Percentiles rank a stretch among this genome's conserved stretches.
phyloP scores from a whole-genome alignment of 2,329 filamentous ascomycete species.

The Colletotrichum tabaci region DNA sequence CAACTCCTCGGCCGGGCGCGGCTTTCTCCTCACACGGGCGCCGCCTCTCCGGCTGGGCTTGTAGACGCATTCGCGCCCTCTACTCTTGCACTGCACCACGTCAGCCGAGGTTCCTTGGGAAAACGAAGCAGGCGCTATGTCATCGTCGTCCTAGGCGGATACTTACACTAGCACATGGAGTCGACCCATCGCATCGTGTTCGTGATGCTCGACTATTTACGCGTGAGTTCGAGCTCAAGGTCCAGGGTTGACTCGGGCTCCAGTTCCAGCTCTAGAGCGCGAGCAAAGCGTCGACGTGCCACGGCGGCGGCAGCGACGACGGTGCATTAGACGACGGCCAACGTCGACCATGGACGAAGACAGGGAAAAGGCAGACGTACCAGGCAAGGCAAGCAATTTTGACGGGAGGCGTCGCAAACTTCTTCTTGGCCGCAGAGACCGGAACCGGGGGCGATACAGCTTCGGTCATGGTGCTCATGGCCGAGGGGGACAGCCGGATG shows the following conservation, averaged over 20 bases:
- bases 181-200: conserved; percentile 63
- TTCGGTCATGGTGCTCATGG: conserved; percentile 44
- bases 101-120: conserved; percentile 36
- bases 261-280: neutral
- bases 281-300: no score
- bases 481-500: neutral
- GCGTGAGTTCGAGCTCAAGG: conserved; percentile 6
- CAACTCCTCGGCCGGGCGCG: conserved; percentile 28
- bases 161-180: conserved; percentile 60
- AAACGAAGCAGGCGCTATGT: neutral
- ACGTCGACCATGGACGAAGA: no score
- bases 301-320: neutral
- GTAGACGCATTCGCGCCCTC: conserved; percentile 59
- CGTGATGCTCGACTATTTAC: conserved; percentile 58
- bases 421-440: conserved; percentile 50
- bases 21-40: conserved; percentile 59
- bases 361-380: conserved; percentile 51
- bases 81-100: conserved; percentile 54
- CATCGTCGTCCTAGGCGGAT: neutral
- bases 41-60: conserved; percentile 61
- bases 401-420: conserved; percentile 63
- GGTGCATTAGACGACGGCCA: neutral
- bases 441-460: conserved; percentile 29
- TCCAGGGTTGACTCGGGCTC: no score
- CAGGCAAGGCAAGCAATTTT: conserved; percentile 67